phyloP scores from a whole-genome alignment of 2,329 filamentous ascomycete species.

The Escovopsis sp. region DNA sequence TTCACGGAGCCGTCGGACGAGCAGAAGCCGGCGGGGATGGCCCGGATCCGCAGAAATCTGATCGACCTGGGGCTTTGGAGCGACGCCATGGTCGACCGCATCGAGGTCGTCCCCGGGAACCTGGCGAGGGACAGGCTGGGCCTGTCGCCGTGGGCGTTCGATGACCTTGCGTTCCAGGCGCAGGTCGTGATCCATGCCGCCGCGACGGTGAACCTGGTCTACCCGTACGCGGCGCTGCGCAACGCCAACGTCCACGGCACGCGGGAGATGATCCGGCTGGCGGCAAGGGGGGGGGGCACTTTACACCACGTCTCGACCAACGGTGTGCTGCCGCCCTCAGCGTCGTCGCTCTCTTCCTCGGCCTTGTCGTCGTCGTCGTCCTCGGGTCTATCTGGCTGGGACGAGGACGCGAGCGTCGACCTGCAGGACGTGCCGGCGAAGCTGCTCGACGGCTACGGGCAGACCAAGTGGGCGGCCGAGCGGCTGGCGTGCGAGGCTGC shows the following conservation, averaged over 20 bases:
- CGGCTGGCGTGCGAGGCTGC: constrained; percentile 56
- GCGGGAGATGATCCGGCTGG: constrained; percentile 56
- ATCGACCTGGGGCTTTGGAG: constrained; percentile 67
- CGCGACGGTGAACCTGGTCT: constrained; percentile 66
- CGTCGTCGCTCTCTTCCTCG: constrained; percentile 39
- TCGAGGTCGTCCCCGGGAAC: constrained; percentile 62
- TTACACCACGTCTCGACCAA: constrained; percentile 71
- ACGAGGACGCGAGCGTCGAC: constrained; percentile 50
- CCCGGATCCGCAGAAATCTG: constrained; percentile 58
- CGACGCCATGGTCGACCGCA: constrained; percentile 61
- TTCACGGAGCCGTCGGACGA: constrained; percentile 52
- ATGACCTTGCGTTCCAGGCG: constrained; percentile 46
- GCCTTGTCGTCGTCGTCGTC: constrained; percentile 35
- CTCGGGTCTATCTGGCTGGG: constrained; percentile 60
- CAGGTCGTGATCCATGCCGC: constrained; percentile 66
- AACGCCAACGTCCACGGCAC: constrained; percentile 69
- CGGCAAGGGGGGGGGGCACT: constrained; percentile 50
- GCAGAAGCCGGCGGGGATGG: constrained; percentile 50
- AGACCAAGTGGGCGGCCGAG: constrained; percentile 72
- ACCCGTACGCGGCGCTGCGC: constrained; percentile 63
- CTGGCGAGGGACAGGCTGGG: constrained; percentile 54
- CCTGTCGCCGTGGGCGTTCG: constrained; percentile 48
- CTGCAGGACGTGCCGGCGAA: constrained; percentile 54
- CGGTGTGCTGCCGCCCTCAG: constrained; percentile 57
- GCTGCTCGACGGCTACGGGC: constrained; percentile 58